Evolutionary conservation across 2,329 filamentous ascomycete species (phyloP), one percentile per base, ranked within the genome.

Genomic region (Colletotrichum filicis): DNA sequence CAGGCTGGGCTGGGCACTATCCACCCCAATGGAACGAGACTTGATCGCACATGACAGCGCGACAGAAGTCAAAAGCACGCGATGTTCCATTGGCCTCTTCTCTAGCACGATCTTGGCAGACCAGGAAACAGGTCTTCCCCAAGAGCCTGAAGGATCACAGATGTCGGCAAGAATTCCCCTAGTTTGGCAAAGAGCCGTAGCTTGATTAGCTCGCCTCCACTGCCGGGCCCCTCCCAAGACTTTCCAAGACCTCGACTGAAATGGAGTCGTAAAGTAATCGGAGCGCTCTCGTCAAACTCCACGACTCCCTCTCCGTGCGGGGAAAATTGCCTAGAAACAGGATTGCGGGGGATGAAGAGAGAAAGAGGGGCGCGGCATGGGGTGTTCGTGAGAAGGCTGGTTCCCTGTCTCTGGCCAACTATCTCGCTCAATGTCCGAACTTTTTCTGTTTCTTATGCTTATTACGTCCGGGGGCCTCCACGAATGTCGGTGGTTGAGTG

Each of bases 401-500:
- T 42, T 22, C 62, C 62, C 32, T 64, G 62, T 42, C 32, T 30
- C 22, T 32, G 12, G 11, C 32, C 32, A 37, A 56, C 22, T 22
- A 6, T 56, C 30, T 64, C 49, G 61, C 61, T 56, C 49, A 35
- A 26, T n/a, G 11, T 56, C 61, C 61, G 49, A 64, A 64, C 42
- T 53, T 11, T 46, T 22, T 49, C 22, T 32, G 2, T 35, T 19
- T 30, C 65, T 61, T 67, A 61, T 61, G 65, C 65, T 67, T 67
- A 67, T 67, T 67, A 42, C 37, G 16, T 35, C 42, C 3, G 53
- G 53, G 37, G 64, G 19, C 46, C 61, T 53, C n/a, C n/a, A 35
- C 22, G n/a, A 28, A 26, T 26, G n/a, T 22, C n/a, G 16, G 49
- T 26, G 61, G 28, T 28, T 24, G 55, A 37, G 53, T 58, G 63